Evolutionary conservation across 192 early-diverging fungal genomes (phyloP).

Genomic region (Podochytrium sp.): DNA sequence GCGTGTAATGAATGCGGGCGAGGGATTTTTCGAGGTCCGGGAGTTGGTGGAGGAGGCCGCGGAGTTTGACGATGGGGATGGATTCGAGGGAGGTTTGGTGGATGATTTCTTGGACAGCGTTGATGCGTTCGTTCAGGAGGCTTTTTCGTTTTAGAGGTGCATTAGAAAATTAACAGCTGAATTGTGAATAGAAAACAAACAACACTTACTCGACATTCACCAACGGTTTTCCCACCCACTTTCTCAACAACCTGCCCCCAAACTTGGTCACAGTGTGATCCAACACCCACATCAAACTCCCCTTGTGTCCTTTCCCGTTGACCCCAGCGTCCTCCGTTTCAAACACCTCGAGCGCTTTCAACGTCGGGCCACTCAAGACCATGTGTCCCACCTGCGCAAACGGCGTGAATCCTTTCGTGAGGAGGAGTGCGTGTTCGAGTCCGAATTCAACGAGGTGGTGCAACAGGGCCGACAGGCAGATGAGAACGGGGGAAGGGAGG

Average conservation of each 20-base stretch:
- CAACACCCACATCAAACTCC: conserved; percentile 57
- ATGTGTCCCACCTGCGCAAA: conserved; percentile 65
- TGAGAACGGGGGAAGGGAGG: conserved; percentile 36
- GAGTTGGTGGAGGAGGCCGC: conserved; percentile 45
- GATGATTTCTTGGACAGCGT: conserved; percentile 67
- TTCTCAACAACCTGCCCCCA: conserved; percentile 65
- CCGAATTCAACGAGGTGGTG: conserved; percentile 67
- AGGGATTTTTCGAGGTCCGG: conserved; percentile 69
- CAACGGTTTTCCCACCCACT: conserved; percentile 73
- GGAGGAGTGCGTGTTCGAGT: conserved; percentile 57
- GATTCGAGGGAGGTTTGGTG: conserved; percentile 29
- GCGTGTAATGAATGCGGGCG: conserved; percentile 68
- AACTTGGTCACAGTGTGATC: conserved; percentile 72
- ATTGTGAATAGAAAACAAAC: not conserved
- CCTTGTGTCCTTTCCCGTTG: conserved; percentile 42
- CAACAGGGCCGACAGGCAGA: conserved; percentile 60
- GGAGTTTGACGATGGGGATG: conserved; percentile 40
- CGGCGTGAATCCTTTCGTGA: conserved; percentile 61
- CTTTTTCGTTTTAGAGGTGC: conserved; percentile 3
- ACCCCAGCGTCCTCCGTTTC: conserved; percentile 43
- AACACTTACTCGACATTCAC: conserved; percentile 44
- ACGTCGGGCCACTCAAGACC: conserved; percentile 69
- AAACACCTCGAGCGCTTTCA: conserved; percentile 69
- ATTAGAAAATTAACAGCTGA: not conserved
- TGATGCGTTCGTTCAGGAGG: conserved; percentile 56